Evolutionary conservation across 768 basidiomycete genomes (phyloP), one percentile per base, ranked within the genome.

Genomic region (Russula abietina): DNA sequence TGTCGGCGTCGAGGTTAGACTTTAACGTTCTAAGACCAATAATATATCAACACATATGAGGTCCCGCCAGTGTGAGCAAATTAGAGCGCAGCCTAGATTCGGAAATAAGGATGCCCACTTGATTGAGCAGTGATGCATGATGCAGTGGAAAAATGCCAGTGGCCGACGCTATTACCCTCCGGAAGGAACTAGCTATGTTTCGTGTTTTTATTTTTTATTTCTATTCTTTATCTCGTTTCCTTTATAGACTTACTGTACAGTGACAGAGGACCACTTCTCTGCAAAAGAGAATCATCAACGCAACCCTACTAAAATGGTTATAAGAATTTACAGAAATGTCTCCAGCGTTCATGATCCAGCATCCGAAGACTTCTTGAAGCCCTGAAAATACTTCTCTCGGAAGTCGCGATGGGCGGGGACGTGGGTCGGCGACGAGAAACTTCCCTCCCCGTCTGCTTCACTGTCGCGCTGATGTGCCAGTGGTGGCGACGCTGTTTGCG

Each of bases 361-460:
- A 4, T 46, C 45, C 5, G 33, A 41, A 14, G 72, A 71, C 61
- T 79, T 83, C 65, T 79, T 87, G 73, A 95, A 94, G 0, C 90
- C 87, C 58, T 86, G 83, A 66, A 93, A 93, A 72, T 92, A 96
- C 70, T 93, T 91, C 66, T 88, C 84, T 58, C 92, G 79, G 72
- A 98, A 98, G 69, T 91, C 86, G 67, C 83, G 87, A 73, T 98
- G 95, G 0, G 93, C 94, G 2, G 95, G 94, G 14, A 84, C 71
- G 69, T 82, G 86, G 69, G 0, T 22, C 17, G 39, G 61, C 11
- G 54, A n/a, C 58, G 43, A 3, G 9, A 43, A 26, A 7, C 7
- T 28, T 1, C 16, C 57, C 36, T 30, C 51, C 58, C 60, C 0
- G 65, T 64, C 28, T 46, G 55, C 30, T 7, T 39, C 51, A 16